Percentiles rank a stretch among this genome's conserved stretches.
Evolutionary conservation across 169 alveolate species (phyloP).

Genomic region (Plasmodium malariae): DNA sequence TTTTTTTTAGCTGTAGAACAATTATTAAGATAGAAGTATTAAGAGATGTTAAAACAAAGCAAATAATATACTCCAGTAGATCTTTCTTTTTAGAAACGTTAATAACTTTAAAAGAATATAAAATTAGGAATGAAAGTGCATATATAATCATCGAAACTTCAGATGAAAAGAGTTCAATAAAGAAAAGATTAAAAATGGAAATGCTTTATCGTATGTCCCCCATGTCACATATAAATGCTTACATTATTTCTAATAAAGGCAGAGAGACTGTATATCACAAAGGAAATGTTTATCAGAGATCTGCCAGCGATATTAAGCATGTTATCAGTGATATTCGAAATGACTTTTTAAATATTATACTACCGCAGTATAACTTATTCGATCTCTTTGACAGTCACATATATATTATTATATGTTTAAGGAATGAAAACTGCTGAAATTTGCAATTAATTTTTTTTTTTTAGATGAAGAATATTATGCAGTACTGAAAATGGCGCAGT

Average conservation of each 20-base stretch:
- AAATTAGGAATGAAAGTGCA: slow-evolving; percentile 62
- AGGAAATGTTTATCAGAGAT: slow-evolving; percentile 62
- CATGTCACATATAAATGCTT: slow-evolving; percentile 69
- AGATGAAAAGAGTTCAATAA: slow-evolving; percentile 45
- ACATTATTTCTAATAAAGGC: slow-evolving; percentile 46
- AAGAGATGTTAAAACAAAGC: slow-evolving; percentile 56
- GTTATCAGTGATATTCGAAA: slow-evolving; percentile 67
- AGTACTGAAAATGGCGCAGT: too few species aligned
- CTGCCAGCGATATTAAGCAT: slow-evolving; percentile 59
- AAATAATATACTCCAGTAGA: slow-evolving; percentile 63
- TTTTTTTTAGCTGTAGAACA: slow-evolving; percentile 60
- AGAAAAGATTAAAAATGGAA: slow-evolving; percentile 70
- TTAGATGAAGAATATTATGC: too few species aligned
- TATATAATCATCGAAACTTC: slow-evolving; percentile 57
- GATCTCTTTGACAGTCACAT: slow-evolving; percentile 52
- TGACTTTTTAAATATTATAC: slow-evolving; percentile 45
- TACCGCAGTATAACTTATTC: slow-evolving; percentile 62
- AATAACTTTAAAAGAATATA: slow-evolving; percentile 61
- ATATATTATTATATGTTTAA: slow-evolving; percentile 57
- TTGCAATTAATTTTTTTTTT: too few species aligned
- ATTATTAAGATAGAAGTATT: slow-evolving; percentile 68
- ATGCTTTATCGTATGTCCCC: slow-evolving; percentile 59
- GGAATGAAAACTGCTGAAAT: slow-evolving; percentile 44
- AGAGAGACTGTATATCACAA: slow-evolving; percentile 70
- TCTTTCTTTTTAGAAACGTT: slow-evolving; percentile 69